These are phyloP conservation scores for Fusarium xyrophilum DNA, from an alignment of 2,329 filamentous ascomycete genomes.

Conservation along the genomic window DNA sequence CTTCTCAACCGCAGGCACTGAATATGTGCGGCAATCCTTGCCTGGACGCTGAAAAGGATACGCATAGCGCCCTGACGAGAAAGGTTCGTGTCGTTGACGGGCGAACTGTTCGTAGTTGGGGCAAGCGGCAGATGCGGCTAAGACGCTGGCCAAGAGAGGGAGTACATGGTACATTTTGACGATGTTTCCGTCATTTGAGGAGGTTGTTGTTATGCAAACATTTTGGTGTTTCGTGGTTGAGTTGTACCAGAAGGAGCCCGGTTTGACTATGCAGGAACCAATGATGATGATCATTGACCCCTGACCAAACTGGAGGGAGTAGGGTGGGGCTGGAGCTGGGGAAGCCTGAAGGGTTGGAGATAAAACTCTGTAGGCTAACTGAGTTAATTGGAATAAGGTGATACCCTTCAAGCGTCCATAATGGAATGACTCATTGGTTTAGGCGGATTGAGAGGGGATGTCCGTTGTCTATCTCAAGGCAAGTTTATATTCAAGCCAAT, in stretches of 20 bases:
- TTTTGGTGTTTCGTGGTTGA: conserved; percentile 1
- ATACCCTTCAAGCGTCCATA: neutral
- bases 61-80: conserved; percentile 76
- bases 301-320: conserved; percentile 8
- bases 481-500: neutral
- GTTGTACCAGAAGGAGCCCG: neutral
- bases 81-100: conserved; percentile 65
- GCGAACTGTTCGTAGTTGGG: conserved; percentile 49
- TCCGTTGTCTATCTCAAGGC: neutral
- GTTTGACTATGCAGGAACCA: neutral
- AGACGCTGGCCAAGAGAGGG: conserved; percentile 14
- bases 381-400: neutral
- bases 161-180: conserved; percentile 13
- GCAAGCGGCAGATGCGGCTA: conserved; percentile 41
- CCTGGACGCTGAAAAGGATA: conserved; percentile 83
- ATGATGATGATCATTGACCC: conserved; percentile 1
- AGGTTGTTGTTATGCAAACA: conserved; percentile 10
- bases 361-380: neutral
- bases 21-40: conserved; percentile 80
- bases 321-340: conserved; percentile 7
- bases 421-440: neutral
- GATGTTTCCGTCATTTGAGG: conserved; percentile 8
- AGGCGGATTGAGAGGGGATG: neutral
- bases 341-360: conserved; percentile 6
- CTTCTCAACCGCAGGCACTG: conserved; percentile 76